Evolutionary conservation across 768 basidiomycete species (phyloP).

Genomic region (Agrocybe pediades): DNA sequence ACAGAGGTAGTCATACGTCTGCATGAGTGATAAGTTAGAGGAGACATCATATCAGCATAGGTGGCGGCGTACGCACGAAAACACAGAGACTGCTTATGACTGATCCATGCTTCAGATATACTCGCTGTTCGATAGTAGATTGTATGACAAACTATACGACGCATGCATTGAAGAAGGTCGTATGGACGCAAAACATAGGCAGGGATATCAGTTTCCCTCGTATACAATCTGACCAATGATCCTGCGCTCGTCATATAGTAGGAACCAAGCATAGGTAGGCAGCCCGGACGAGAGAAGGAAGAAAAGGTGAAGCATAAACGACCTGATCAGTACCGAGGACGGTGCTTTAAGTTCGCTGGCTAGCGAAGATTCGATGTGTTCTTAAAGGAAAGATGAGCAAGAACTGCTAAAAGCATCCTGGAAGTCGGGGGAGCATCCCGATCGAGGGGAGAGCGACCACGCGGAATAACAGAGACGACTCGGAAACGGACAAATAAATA

Average conservation of each 20-base stretch:
- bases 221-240: not conserved
- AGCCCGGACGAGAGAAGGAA: not conserved
- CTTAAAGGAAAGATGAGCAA: not conserved
- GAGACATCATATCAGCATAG: not conserved
- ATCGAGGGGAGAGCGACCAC: not conserved
- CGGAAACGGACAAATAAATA: not conserved
- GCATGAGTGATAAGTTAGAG: too few relatives aligned
- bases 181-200: not conserved
- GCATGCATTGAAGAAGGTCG: too few relatives aligned
- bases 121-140: too few relatives aligned
- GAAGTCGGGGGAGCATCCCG: not conserved
- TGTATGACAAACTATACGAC: too few relatives aligned
- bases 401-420: not conserved
- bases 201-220: not conserved
- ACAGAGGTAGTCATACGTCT: slow-evolving; percentile 23
- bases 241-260: not conserved
- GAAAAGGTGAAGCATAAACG: not conserved
- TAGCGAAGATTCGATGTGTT: not conserved
- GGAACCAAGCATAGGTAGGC: not conserved
- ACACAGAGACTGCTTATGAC: not conserved
- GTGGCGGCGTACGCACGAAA: too few relatives aligned
- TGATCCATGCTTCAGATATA: not conserved
- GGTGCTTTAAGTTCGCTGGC: not conserved
- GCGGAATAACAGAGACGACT: not conserved
- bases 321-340: not conserved